Base-by-base conservation (phyloP, 169 alveolate genomes). In the Cryptosporidium canis region DNA sequence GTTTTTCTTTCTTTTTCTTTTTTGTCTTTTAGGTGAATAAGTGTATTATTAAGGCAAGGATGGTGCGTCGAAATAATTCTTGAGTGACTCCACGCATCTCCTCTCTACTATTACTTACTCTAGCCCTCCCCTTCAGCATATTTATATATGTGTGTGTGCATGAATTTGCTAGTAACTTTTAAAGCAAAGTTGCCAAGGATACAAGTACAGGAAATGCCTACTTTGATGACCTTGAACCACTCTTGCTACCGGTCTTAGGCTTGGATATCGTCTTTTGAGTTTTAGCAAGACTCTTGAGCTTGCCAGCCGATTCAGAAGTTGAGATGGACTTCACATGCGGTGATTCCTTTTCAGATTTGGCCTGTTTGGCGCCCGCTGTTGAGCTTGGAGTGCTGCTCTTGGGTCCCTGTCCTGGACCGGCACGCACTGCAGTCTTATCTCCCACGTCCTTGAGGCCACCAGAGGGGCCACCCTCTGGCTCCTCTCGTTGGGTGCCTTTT, bases 241-340 rank as follows among this genome's bases (percentile, higher is more conserved):
- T 61, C 12, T 61, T 61, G 47, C 33, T 61, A 51, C 11, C 24
- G 2, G 68, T 31, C 27, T 61, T 61, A 9, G 48, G 7, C 12
- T 61, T 61, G 4, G 48, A 31, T 61, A 61, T 61, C n/a, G 68
- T 27, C 27, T 61, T 61, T 44, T 61, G 68, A 61, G 68, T 61
- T 21, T 61, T 61, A 6, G 18, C 12, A 0, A 44, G 27, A 16
- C 29, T 61, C 45, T 61, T 61, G 6, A 9, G 24, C 21, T 61
- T 61, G 37, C 27, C 33, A 11, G 21, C n/a, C 9, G 18, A 35
- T 61, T 31, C 68, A 29, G 31, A 31, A 12, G 68, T 33, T 29
- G 68, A 12, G 27, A 35, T 61, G 6, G n/a, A 2, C n/a, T 27
- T 61, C 12, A 2, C 3, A 29, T 31, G 68, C 33, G 63, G 18